A percentile compares a stretch with the other conserved stretches of the same genome.
phyloP scores from a whole-genome alignment of 495 filamentous ascomycete genomes.

The Friedmanniomyces simplex region DNA sequence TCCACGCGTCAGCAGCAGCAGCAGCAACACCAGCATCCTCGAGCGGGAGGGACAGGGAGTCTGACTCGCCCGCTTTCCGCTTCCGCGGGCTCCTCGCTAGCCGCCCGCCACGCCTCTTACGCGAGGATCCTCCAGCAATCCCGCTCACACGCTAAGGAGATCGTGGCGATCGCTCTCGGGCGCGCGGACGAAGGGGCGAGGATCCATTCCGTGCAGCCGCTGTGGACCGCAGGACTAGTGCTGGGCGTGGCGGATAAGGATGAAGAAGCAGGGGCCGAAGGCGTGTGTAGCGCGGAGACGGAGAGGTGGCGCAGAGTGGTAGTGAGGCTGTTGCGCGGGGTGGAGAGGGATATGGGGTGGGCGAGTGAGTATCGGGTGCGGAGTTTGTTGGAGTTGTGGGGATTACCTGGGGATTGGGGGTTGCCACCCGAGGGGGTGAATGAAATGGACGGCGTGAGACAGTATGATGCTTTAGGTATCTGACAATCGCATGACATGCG shows the following conservation, averaged over 20 bases:
- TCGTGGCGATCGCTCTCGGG: constrained; percentile 45
- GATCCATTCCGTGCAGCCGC: constrained; percentile 50
- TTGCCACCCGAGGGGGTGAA: neutral
- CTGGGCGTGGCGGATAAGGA: constrained; percentile 30
- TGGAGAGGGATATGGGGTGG: constrained; percentile 52
- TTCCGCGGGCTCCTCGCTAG: constrained; percentile 29
- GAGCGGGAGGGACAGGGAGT: neutral
- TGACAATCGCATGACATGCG: neutral
- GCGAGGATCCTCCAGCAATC: constrained; percentile 44
- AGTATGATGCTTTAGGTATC: neutral
- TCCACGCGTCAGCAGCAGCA: too few species aligned
- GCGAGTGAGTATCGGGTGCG: constrained; percentile 52
- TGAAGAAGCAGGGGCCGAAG: constrained; percentile 26
- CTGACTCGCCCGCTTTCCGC: neutral
- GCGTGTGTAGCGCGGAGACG: constrained; percentile 1
- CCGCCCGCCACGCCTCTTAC: constrained; percentile 43
- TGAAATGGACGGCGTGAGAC: neutral
- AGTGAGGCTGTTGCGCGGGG: constrained; percentile 43
- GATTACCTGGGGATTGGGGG: constrained; percentile 9
- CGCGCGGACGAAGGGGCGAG: constrained; percentile 45
- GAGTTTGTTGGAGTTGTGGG: constrained; percentile 48
- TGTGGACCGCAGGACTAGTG: constrained; percentile 54
- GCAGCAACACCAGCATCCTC: too few species aligned
- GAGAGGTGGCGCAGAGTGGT: constrained; percentile 40
- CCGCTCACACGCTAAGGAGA: constrained; percentile 47